phyloP scores from a whole-genome alignment of 306 rosid genomes.

The Quercus variabilis region DNA sequence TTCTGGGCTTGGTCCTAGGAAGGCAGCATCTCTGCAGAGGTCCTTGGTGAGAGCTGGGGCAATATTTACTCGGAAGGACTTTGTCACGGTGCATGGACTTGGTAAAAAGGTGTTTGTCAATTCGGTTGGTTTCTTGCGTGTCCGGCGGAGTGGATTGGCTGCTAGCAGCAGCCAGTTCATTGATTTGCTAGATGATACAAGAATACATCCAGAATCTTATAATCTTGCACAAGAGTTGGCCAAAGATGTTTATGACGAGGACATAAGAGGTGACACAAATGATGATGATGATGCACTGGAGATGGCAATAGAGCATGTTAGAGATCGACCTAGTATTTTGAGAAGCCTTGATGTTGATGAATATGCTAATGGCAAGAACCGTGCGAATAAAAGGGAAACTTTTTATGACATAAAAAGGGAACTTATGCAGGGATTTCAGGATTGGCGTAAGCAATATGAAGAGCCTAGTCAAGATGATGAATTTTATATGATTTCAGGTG shows the following conservation, averaged over 20 bases:
- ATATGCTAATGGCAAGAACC: conserved; percentile 60
- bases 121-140: conserved; percentile 93
- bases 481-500: conserved; percentile 94
- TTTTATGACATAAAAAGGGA: conserved; percentile 82
- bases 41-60: conserved; percentile 89
- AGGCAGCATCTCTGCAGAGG: conserved; percentile 90
- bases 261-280: conserved; percentile 64
- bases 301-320: conserved; percentile 97
- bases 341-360: conserved; percentile 75
- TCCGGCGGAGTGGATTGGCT: conserved; percentile 92
- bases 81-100: conserved; percentile 66
- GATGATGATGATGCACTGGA: conserved; percentile 91
- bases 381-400: conserved; percentile 67
- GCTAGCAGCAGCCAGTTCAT: conserved; percentile 85
- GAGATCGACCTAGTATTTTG: conserved; percentile 77
- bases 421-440: conserved; percentile 91
- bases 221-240: conserved; percentile 89
- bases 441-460: conserved; percentile 96
- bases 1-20: conserved; percentile 99
- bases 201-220: conserved; percentile 98
- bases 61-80: conserved; percentile 87
- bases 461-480: conserved; percentile 97
- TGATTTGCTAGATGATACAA: conserved; percentile 94
- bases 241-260: conserved; percentile 84
- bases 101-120: conserved; percentile 94